Conservation (phyloP, 352 stramenopile species). For the Phytophthora sp. region DNA sequence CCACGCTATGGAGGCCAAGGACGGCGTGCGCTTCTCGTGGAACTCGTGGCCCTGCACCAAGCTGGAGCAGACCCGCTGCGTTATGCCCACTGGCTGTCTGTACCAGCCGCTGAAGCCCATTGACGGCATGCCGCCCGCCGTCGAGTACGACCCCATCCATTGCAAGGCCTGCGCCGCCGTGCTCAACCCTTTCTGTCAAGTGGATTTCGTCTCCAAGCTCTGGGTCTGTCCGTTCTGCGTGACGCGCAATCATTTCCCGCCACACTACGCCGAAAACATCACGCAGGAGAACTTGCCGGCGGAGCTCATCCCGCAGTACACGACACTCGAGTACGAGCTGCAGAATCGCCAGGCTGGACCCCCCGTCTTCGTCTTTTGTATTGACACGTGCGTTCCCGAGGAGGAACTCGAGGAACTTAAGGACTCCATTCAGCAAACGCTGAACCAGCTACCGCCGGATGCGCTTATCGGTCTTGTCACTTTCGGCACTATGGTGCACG, state of each 20-base stretch:
- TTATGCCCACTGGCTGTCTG: constrained; percentile 95
- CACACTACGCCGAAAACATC: constrained; percentile 95
- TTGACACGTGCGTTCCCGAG: constrained; percentile 98
- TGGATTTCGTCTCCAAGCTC: constrained; percentile 99
- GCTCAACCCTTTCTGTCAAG: constrained; percentile 98
- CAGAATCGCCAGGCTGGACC: constrained; percentile 92
- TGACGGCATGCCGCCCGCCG: constrained; percentile 90
- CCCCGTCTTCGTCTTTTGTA: constrained; percentile 98
- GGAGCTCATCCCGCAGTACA: constrained; percentile 99
- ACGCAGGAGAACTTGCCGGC: constrained; percentile 98
- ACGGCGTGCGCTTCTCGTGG: constrained; percentile 98
- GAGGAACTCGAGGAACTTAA: constrained; percentile 98
- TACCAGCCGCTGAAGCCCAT: constrained; percentile 99
- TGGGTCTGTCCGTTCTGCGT: constrained; percentile 99
- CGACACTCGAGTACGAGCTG: constrained; percentile 99
- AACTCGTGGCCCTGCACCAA: constrained; percentile 98
- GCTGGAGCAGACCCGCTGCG: constrained; percentile 97
- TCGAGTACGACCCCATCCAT: constrained; percentile 98
- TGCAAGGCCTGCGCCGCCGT: constrained; percentile 98
- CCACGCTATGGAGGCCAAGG: constrained; percentile 82
- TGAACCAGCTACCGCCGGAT: constrained; percentile 98
- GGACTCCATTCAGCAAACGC: constrained; percentile 97
- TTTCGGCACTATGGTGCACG: constrained; percentile 99
- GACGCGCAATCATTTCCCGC: constrained; percentile 98
- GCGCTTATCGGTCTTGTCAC: constrained; percentile 98